phyloP scores from a whole-genome alignment of 441 rosid species.

The Mallotus japonicus region DNA sequence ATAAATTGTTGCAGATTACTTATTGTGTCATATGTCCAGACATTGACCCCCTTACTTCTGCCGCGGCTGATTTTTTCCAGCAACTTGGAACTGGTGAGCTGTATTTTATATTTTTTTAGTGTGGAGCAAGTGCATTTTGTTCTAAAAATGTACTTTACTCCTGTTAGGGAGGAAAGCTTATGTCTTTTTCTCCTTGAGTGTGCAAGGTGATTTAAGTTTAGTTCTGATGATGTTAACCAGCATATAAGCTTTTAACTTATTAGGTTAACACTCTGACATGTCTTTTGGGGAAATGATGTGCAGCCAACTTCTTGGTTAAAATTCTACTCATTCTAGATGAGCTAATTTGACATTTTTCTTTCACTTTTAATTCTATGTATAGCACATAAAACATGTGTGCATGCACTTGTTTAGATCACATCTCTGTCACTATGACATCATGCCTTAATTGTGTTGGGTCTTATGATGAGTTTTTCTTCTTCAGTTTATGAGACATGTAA shows the following conservation, averaged over 20 bases:
- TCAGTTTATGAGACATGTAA: slow-evolving; percentile 96
- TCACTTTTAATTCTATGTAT: not conserved
- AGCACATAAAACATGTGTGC: slow-evolving; percentile 1
- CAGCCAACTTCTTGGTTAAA: slow-evolving; percentile 2
- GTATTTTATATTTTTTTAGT: not conserved
- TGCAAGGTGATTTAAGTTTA: not conserved
- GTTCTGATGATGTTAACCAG: not conserved
- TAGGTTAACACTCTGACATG: not conserved
- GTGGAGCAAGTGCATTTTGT: not conserved
- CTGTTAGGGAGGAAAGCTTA: not conserved
- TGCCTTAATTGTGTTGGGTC: slow-evolving; percentile 3
- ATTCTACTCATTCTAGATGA: not conserved
- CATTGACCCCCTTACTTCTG: slow-evolving; percentile 91
- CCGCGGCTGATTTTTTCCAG: slow-evolving; percentile 96
- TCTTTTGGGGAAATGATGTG: slow-evolving; percentile 8
- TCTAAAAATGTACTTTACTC: not conserved
- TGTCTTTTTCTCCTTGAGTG: slow-evolving; percentile 9
- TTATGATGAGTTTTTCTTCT: slow-evolving; percentile 11
- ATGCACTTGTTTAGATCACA: not conserved
- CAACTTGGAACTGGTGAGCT: slow-evolving; percentile 96
- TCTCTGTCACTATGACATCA: slow-evolving; percentile 2
- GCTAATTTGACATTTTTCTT: not conserved
- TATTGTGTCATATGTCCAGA: slow-evolving; percentile 94
- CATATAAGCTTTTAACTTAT: not conserved
- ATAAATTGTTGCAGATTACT: slow-evolving; percentile 59